Base-by-base conservation (phyloP, 129 eudicot species). In the Centella asiatica region DNA sequence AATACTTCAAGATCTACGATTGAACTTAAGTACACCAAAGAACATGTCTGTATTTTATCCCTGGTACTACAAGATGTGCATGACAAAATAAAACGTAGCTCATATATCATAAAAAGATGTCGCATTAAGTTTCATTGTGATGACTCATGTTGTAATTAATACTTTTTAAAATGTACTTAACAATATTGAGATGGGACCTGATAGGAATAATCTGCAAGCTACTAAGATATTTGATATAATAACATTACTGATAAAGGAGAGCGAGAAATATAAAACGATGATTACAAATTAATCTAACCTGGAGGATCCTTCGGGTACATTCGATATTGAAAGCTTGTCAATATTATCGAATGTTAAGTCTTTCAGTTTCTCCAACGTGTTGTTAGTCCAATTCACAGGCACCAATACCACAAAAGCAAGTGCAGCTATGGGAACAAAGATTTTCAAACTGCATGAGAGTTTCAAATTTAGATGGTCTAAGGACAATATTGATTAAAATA, bases 321-420 rank as follows among this genome's bases (percentile, higher is more conserved):
- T 92, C 55, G 95, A 87, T 81, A 92, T 84, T 2, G 98, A 92
- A 63, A 92, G 84, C 84, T 84, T 92, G 88, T 92, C 98, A 50
- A 92, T 84, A 48, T 84, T 73, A 59, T 82, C 84, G 74, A 56
- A 92, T 10, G 85, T 81, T 65, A 84, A 8, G 74, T 82, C 94
- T 65, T 73, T 72, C 54, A 80, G 56, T n/a, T 50, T 37, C 37
- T 48, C 83, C 60, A 81, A 76, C 44, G 80, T 69, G 53, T 60
- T 51, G 46, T 89, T 95, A 3, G 95, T 90, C 80, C 83, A 90
- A 80, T 90, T 90, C 46, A 92, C 84, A 56, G 98, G 98, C 51
- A 92, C 74, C 78, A 92, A 68, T 37, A 92, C 90, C 19, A 73
- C 74, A 74, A 92, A 87, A 69, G 95, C 85, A 62, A 92, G 90